phyloP scores from a whole-genome alignment of 768 basidiomycete genomes.

The Boletus rex-veris region DNA sequence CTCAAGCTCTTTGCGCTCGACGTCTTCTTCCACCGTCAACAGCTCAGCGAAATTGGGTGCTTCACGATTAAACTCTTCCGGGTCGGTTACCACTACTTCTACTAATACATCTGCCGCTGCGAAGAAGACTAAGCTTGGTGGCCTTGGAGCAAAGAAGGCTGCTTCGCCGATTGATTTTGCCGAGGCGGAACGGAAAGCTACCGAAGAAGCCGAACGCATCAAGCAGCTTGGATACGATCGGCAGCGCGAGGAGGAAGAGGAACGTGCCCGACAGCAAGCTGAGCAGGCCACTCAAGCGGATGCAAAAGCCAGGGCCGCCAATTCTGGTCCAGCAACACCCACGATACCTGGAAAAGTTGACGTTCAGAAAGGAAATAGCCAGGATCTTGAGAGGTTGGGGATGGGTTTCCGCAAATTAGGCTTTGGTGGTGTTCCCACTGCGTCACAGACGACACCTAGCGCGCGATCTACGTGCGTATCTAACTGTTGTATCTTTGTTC shows the following conservation, averaged over 20 bases:
- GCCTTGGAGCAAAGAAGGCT: constrained; percentile 85
- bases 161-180: constrained; percentile 85
- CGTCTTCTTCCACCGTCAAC: constrained; percentile 29
- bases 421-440: constrained; percentile 76
- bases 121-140: constrained; percentile 70
- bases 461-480: constrained; percentile 37
- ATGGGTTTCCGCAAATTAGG: constrained; percentile 79
- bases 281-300: constrained; percentile 38
- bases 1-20: constrained; percentile 58
- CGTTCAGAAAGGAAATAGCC: constrained; percentile 39
- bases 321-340: constrained; percentile 22
- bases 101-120: constrained; percentile 33
- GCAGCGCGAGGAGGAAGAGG: constrained; percentile 79
- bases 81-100: constrained; percentile 29
- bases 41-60: constrained; percentile 39
- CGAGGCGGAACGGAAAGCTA: constrained; percentile 85
- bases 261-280: constrained; percentile 61
- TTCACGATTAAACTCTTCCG: constrained; percentile 42
- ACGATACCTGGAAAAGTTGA: constrained; percentile 28
- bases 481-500: not conserved
- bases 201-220: constrained; percentile 89
- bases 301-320: constrained; percentile 30
- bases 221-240: constrained; percentile 91
- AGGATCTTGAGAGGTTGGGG: constrained; percentile 54
- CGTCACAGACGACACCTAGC: constrained; percentile 51